phyloP scores from a whole-genome alignment of 164 flowering plant genomes.

The Aristolochia fimbriata region DNA sequence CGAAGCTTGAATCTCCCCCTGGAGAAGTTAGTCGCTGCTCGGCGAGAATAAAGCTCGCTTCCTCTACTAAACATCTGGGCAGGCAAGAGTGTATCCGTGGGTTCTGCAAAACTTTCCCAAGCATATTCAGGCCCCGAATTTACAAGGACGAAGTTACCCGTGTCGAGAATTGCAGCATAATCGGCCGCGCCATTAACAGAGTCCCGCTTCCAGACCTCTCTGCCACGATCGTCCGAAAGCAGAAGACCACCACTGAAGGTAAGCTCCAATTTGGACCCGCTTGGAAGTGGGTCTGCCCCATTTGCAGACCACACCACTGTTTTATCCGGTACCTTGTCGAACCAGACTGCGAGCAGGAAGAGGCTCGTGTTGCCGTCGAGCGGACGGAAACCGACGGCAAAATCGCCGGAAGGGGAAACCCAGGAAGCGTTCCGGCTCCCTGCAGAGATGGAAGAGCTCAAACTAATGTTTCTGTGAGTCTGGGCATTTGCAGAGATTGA shows the following conservation, averaged over 20 bases:
- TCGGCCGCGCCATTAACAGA: neutral
- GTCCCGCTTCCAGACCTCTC: neutral
- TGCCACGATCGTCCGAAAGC: neutral
- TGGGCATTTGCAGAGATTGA: neutral
- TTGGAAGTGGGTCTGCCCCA: conserved; percentile 3
- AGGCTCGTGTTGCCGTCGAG: conserved; percentile 1
- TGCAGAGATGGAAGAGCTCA: conserved; percentile 15
- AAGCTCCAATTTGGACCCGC: conserved; percentile 13
- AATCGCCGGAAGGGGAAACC: conserved; percentile 24
- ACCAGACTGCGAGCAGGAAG: conserved; percentile 27
- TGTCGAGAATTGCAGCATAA: conserved; percentile 8
- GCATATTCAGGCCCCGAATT: neutral
- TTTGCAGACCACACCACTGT: conserved; percentile 25
- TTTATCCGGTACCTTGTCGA: conserved; percentile 17
- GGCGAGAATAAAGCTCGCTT: neutral
- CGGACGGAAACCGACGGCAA: conserved; percentile 22
- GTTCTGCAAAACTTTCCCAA: too few species aligned
- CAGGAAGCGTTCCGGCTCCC: conserved; percentile 6
- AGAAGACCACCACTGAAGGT: conserved; percentile 6
- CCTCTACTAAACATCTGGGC: too few species aligned
- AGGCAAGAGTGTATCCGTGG: too few species aligned
- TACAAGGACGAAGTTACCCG: conserved; percentile 8
- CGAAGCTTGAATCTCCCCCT: too few species aligned
- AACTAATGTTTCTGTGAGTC: conserved; percentile 3
- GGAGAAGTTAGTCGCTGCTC: too few species aligned